phyloP scores from a whole-genome alignment of 2,329 filamentous ascomycete genomes.

The Acarospora socialis region DNA sequence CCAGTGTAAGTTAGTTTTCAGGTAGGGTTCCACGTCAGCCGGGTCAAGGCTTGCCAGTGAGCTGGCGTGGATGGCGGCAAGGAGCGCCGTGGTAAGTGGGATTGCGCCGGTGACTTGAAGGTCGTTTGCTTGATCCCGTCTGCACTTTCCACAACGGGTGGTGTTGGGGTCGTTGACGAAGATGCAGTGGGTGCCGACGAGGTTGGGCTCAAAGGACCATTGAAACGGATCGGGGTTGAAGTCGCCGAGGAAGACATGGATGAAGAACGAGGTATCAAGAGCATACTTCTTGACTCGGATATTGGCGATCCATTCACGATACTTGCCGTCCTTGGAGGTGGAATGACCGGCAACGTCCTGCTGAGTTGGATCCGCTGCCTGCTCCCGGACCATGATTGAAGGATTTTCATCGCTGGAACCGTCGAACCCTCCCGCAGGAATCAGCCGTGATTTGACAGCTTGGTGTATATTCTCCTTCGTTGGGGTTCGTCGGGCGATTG shows the following conservation, averaged over 20 bases:
- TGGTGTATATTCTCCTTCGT: too few species aligned
- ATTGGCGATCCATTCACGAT: slow-evolving; percentile 6
- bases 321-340: too few species aligned
- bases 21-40: slow-evolving; percentile 1
- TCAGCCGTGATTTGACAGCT: too few species aligned
- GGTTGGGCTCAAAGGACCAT: slow-evolving; percentile 26
- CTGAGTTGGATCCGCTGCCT: too few species aligned
- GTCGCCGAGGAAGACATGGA: slow-evolving; percentile 25
- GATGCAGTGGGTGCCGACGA: slow-evolving; percentile 27
- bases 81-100: slow-evolving; percentile 5
- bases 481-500: too few species aligned
- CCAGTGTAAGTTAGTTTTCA: slow-evolving; percentile 21
- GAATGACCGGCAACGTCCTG: too few species aligned
- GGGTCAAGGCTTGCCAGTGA: background rate
- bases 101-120: slow-evolving; percentile 11
- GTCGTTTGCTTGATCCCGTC: slow-evolving; percentile 17
- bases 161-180: slow-evolving; percentile 22
- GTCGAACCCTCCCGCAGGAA: too few species aligned
- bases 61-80: background rate
- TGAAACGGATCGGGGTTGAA: slow-evolving; percentile 15
- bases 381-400: too few species aligned
- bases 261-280: slow-evolving; percentile 2
- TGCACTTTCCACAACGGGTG: slow-evolving; percentile 22
- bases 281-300: slow-evolving; percentile 7
- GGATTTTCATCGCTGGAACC: too few species aligned